Conservation (phyloP, 768 basidiomycete genomes). For the Tricholoma sp. region DNA sequence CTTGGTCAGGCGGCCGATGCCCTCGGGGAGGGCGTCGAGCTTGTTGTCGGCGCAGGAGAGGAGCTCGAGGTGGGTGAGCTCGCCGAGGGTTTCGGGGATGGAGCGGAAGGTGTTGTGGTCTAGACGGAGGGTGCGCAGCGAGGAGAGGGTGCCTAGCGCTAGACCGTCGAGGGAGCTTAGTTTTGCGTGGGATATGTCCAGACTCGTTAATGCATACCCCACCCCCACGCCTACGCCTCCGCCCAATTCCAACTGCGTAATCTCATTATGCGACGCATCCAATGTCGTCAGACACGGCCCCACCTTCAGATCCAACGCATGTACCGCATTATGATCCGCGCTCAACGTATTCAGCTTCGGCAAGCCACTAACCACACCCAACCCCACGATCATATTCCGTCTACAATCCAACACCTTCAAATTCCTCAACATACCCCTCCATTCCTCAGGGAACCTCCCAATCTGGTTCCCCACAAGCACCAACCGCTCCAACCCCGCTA, state of each 20-base stretch:
- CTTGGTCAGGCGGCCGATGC: slow-evolving; percentile 70
- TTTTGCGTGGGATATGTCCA: slow-evolving; percentile 87
- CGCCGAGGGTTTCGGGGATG: slow-evolving; percentile 80
- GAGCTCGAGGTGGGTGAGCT: slow-evolving; percentile 60
- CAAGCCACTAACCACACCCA: slow-evolving; percentile 62
- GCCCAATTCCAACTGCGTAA: slow-evolving; percentile 68
- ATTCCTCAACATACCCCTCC: slow-evolving; percentile 38
- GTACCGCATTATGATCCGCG: slow-evolving; percentile 81
- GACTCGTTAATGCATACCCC: slow-evolving; percentile 54
- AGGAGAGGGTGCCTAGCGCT: slow-evolving; percentile 65
- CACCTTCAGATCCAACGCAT: slow-evolving; percentile 73
- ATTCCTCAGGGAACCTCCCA: slow-evolving; percentile 57
- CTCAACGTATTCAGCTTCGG: slow-evolving; percentile 62
- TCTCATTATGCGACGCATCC: slow-evolving; percentile 84
- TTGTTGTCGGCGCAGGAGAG: slow-evolving; percentile 92
- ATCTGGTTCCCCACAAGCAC: slow-evolving; percentile 86
- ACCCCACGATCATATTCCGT: slow-evolving; percentile 76
- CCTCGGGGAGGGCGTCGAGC: slow-evolving; percentile 67
- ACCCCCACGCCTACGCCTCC: slow-evolving; percentile 27
- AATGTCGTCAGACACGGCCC: slow-evolving; percentile 62
- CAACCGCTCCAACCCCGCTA: slow-evolving; percentile 65
- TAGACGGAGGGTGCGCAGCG: slow-evolving; percentile 66
- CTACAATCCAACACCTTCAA: slow-evolving; percentile 78
- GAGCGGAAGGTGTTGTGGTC: slow-evolving; percentile 84
- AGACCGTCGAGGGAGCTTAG: slow-evolving; percentile 77